Base-by-base conservation (phyloP, 2,329 filamentous ascomycete species). In the Calonectria pseudoreteaudii region DNA sequence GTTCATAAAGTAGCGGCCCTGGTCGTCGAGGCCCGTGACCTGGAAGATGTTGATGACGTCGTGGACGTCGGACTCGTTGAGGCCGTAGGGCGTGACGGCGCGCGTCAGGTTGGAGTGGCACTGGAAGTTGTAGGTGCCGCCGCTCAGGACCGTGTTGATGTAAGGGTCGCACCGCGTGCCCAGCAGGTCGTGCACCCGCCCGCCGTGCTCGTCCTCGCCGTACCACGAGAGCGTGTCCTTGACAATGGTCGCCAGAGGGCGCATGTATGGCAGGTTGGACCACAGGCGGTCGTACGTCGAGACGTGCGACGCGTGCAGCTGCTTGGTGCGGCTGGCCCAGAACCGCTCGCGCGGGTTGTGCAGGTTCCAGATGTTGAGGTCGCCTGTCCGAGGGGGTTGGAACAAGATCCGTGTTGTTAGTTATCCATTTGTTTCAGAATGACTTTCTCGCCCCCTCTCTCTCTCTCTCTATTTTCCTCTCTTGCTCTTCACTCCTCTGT, bases 1-100 rank as follows among this genome's bases (percentile, higher is more conserved):
- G 71, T 88, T 91, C 89, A 97, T 97, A 74, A 94, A 96, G 77
- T 96, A 96, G 67, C 91, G 89, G 0, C 94, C 94, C 73, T 93
- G 80, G 68, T 90, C 87, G 79, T 97, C 93, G 60, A 97, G 82
- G 0, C 94, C 94, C 0, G 95, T 97, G 9, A 96, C 94, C 83
- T 97, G 95, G 81, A 97, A 97, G 4, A 97, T 87, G 80, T 97
- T 97, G 68, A 97, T 88, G 0, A 97, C 94, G 82, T 97, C 94
- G 80, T 97, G 95, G 1, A 97, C 91, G 81, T 97, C 94, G 36
- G 87, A 86, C 84, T 97, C 95, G 7, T 87, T 89, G 52, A 97
- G 83, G 0, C 94, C 94, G 74, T 88, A 92, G 0, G 93, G 92
- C 1, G 92, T 75, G 3, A 97, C 90, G 0, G 95, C 93, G 5